phyloP scores from a whole-genome alignment of 257 asterid species.

The Plantago major region DNA sequence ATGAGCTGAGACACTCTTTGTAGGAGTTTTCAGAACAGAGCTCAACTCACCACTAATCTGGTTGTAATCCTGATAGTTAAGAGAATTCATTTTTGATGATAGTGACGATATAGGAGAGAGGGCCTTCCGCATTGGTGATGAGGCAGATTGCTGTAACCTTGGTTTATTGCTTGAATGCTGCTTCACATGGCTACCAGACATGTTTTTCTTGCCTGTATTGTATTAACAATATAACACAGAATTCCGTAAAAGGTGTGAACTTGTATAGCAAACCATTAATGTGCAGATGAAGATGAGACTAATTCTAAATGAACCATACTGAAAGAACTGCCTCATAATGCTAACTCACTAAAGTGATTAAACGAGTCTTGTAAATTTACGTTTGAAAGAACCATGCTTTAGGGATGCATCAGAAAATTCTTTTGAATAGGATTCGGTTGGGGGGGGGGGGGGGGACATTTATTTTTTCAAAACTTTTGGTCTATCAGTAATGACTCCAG shows the following conservation, averaged over 20 bases:
- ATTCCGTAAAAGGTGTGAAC: too few relatives aligned
- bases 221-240: neutral
- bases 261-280: too few relatives aligned
- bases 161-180: slow-evolving; percentile 28
- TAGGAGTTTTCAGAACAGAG: slow-evolving; percentile 23
- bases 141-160: slow-evolving; percentile 19
- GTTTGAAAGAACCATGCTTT: too few relatives aligned
- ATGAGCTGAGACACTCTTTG: slow-evolving; percentile 10
- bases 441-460: too few relatives aligned
- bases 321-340: too few relatives aligned
- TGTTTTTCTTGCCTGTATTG: slow-evolving; percentile 46
- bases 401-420: too few relatives aligned
- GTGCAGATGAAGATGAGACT: too few relatives aligned
- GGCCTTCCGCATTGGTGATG: slow-evolving; percentile 44
- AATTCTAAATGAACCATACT: too few relatives aligned
- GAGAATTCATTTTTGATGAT: slow-evolving; percentile 39
- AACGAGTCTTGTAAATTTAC: too few relatives aligned
- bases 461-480: neutral
- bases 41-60: slow-evolving; percentile 20
- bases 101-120: slow-evolving; percentile 65
- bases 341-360: too few relatives aligned
- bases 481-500: neutral
- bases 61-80: slow-evolving; percentile 33
- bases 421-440: too few relatives aligned
- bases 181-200: slow-evolving; percentile 21